These are phyloP conservation scores for Aspergillus mulundensis DNA, from an alignment of 495 filamentous ascomycete genomes.

Conservation along the genomic window DNA sequence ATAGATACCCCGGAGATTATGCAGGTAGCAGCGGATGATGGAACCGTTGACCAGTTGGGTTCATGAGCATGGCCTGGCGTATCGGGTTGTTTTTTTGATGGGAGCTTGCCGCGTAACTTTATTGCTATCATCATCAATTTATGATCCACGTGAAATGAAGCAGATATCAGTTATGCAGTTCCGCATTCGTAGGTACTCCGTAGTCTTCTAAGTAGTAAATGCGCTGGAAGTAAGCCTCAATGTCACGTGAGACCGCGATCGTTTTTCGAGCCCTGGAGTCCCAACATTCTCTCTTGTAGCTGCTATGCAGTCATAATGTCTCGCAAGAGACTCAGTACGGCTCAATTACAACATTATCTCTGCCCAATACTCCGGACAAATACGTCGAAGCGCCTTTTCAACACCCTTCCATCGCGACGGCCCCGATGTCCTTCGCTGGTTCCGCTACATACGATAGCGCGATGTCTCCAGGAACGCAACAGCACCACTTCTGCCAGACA, in stretches of 20 bases:
- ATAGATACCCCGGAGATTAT: conserved; percentile 42
- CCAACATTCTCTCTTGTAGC: neutral
- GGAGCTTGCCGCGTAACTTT: conserved; percentile 30
- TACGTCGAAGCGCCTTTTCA: conserved; percentile 13
- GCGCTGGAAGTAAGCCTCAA: neutral
- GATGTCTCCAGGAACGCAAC: conserved; percentile 23
- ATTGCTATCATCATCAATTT: conserved; percentile 14
- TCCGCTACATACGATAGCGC: conserved; percentile 9
- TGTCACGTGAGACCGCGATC: conserved; percentile 10
- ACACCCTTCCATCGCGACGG: conserved; percentile 13
- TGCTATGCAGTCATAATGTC: conserved; percentile 37
- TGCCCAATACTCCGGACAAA: conserved; percentile 51
- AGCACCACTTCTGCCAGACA: conserved; percentile 12
- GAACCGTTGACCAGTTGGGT: conserved; percentile 27
- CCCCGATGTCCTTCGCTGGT: neutral
- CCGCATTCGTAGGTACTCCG: no score
- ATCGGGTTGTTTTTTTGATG: conserved; percentile 42
- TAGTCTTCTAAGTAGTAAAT: no score
- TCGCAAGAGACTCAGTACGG: conserved; percentile 44
- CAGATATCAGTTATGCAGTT: neutral
- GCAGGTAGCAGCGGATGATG: conserved; percentile 24
- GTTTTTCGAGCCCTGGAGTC: neutral
- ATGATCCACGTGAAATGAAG: conserved; percentile 4
- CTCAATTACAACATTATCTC: conserved; percentile 65
- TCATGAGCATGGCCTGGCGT: conserved; percentile 46